Base-by-base conservation (phyloP, 768 basidiomycete genomes). In the Boletus bicolor region DNA sequence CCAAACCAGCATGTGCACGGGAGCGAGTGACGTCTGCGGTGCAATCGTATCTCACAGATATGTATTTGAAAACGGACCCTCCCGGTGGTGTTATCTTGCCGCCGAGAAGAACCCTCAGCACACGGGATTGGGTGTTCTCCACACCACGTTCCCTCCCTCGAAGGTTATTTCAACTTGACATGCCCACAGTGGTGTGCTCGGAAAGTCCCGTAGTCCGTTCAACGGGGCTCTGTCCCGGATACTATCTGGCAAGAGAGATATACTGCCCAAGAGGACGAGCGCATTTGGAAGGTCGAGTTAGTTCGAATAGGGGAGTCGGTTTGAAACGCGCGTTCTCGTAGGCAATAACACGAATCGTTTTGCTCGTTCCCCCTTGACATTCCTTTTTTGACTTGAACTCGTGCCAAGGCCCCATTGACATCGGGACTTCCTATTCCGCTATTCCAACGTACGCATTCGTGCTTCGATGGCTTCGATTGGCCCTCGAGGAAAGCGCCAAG, bases 91-190 rank as follows among this genome's bases (percentile, higher is more conserved):
- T 65, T 65, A 68, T 62, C 59, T 63, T 56, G 44, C 59, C 56
- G 54, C 60, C 55, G 30, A 48, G 14, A 51, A 28, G 37, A 35
- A 55, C 48, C 46, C 50, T 41, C 53, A 32, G 38, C 14, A 37
- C 12, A 54, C 46, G 32, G 48, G 44, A 58, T 59, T 52, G 55
- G 60, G 46, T 55, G 50, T 53, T 59, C 62, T 69, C 62, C 64
- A 69, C 63, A 59, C 58, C 70, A 69, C 68, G 68, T 69, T 71
- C 61, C 63, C 56, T 66, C 67, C 62, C 65, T 58, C 49, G 49
- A 69, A 69, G 69, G 65, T 59, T 65, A 62, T 62, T 69, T 64
- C 57, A 60, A 43, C 63, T 46, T 32, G 49, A 34, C 53, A 51
- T 37, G 44, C 49, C 17, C 49, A 39, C 44, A 10, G 36, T 44